Conservation (phyloP, 768 basidiomycete genomes). For the Lactarius sp. region DNA sequence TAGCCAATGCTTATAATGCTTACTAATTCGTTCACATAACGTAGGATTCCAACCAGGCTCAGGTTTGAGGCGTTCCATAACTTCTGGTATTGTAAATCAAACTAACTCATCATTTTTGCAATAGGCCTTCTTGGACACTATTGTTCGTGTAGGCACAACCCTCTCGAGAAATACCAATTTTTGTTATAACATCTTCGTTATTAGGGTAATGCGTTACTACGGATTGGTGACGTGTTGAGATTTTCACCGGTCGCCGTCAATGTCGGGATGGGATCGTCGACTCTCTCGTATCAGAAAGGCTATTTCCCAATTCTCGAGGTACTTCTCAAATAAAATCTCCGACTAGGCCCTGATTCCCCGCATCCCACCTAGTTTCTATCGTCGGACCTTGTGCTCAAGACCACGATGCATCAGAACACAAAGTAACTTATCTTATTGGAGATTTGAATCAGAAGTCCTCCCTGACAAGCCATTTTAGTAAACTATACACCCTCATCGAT, state of each 20-base stretch:
- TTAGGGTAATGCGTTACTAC: slow-evolving; percentile 30
- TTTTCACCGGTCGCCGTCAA: slow-evolving; percentile 26
- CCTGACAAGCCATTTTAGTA: slow-evolving; percentile 13
- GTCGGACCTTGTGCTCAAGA: slow-evolving; percentile 32
- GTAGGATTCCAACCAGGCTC: slow-evolving; percentile 30
- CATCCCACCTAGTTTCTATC: slow-evolving; percentile 29
- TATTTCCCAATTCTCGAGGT: slow-evolving; percentile 34
- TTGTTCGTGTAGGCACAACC: slow-evolving; percentile 25
- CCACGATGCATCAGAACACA: slow-evolving; percentile 31
- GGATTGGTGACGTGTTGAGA: slow-evolving; percentile 33
- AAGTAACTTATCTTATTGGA: slow-evolving; percentile 27
- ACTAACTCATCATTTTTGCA: neutral
- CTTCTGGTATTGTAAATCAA: neutral
- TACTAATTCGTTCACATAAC: neutral
- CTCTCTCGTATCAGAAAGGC: slow-evolving; percentile 33
- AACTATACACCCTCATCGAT: slow-evolving; percentile 29
- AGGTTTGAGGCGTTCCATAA: slow-evolving; percentile 22
- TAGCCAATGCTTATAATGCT: neutral
- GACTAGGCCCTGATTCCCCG: neutral
- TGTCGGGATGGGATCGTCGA: slow-evolving; percentile 13
- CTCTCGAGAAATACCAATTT: neutral
- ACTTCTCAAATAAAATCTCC: neutral
- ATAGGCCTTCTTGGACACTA: slow-evolving; percentile 29
- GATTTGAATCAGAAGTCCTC: neutral
- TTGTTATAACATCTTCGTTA: neutral